Evolutionary conservation across 306 rosid genomes (phyloP).

Genomic region (Cucumis cinereus): DNA sequence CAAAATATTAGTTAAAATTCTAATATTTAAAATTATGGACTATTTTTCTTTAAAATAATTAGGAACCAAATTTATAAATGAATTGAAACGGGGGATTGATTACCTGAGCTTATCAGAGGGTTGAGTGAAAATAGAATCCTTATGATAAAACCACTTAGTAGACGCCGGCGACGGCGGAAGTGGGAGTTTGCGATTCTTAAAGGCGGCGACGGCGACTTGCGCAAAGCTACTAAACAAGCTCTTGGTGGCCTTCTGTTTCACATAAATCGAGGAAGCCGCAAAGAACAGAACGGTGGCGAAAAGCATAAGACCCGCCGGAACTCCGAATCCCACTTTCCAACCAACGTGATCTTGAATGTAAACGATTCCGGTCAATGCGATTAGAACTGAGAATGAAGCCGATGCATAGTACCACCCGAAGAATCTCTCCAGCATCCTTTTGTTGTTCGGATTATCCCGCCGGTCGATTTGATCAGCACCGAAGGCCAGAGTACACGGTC

Average conservation of each 20-base stretch:
- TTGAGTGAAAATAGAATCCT: constrained; percentile 28
- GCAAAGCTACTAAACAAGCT: constrained; percentile 44
- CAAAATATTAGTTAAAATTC: too few species aligned
- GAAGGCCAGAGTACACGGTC: constrained; percentile 44
- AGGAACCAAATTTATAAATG: background rate
- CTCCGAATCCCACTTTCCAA: constrained; percentile 62
- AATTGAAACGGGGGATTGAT: background rate
- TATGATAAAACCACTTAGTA: constrained; percentile 18
- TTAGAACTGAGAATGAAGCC: constrained; percentile 23
- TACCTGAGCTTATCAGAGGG: constrained; percentile 60
- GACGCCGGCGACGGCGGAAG: constrained; percentile 19
- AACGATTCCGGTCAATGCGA: constrained; percentile 40
- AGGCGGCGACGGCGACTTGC: constrained; percentile 33
- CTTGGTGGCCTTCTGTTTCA: constrained; percentile 33
- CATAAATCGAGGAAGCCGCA: constrained; percentile 33
- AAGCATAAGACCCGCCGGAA: constrained; percentile 51
- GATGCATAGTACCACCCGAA: constrained; percentile 52
- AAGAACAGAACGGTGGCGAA: constrained; percentile 29
- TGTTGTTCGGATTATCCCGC: constrained; percentile 22
- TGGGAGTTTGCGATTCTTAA: constrained; percentile 28
- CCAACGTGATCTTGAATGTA: constrained; percentile 45
- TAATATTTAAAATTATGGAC: too few species aligned
- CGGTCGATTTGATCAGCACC: constrained; percentile 54
- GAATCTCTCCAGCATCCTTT: constrained; percentile 39
- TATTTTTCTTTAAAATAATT: too few species aligned